Evolutionary conservation across 805 yeast genomes (phyloP).

Genomic region (Spencermartinsiella europaea): DNA sequence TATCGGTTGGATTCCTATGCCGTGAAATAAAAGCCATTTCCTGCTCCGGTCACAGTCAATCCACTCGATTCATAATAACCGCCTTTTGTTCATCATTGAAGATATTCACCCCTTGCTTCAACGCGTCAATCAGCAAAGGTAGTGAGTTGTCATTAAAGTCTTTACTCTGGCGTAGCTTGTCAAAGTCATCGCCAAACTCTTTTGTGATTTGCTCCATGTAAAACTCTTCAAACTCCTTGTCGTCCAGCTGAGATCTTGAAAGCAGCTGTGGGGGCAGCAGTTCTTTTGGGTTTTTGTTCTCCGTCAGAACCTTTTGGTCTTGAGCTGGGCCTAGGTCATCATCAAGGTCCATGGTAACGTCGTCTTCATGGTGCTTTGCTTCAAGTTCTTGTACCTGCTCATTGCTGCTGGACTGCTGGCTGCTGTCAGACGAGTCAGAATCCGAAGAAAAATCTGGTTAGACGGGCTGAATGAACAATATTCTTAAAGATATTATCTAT

Average conservation of each 20-base stretch:
- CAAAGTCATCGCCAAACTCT: slow-evolving; percentile 42
- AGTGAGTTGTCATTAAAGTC: slow-evolving; percentile 36
- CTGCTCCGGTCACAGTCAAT: too few species aligned
- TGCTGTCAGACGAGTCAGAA: slow-evolving; percentile 13
- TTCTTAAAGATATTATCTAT: not conserved
- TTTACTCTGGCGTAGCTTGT: slow-evolving; percentile 39
- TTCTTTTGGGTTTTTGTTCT: not conserved
- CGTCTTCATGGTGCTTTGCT: slow-evolving; percentile 4
- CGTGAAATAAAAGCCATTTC: too few species aligned
- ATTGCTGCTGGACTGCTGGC: not conserved
- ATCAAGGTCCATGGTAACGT: slow-evolving; percentile 12
- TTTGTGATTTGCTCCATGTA: slow-evolving; percentile 43
- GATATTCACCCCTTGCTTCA: slow-evolving; percentile 35
- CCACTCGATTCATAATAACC: slow-evolving; percentile 17
- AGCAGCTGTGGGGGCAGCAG: slow-evolving; percentile 8
- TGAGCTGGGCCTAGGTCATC: not conserved
- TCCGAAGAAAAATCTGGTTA: slow-evolving; percentile 20
- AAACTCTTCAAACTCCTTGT: slow-evolving; percentile 29
- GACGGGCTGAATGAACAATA: not conserved
- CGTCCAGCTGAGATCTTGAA: not conserved
- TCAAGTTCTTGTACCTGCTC: slow-evolving; percentile 2
- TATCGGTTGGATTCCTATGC: too few species aligned
- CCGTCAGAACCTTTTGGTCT: not conserved
- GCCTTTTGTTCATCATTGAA: slow-evolving; percentile 30
- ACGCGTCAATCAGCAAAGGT: slow-evolving; percentile 30